Base-by-base conservation (phyloP, 495 filamentous ascomycete genomes). In the Astrocystis sublimbata region DNA sequence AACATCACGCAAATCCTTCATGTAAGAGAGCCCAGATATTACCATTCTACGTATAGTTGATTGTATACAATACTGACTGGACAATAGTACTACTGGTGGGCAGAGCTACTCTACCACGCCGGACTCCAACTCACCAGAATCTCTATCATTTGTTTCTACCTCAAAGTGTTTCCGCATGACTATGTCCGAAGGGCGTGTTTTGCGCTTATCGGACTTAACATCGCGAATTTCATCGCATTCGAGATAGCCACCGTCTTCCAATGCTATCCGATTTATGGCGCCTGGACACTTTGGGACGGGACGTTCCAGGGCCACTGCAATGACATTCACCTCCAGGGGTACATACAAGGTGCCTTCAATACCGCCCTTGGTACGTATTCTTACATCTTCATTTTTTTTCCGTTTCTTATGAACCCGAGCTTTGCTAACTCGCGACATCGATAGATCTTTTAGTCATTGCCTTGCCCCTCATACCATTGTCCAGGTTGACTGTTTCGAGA, bases 121-220 rank as follows among this genome's bases (percentile, higher is more conserved):
- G 65, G 71, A 45, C 70, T 85, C 24, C 68, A 73, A 15, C 63
- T 80, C 17, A 78, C 76, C 36, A 83, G 84, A 60, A 60, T 82
- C 33, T 79, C 78, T 40, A 78, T 83, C 35, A 76, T 83, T 8
- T 74, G 73, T 63, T 82, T 83, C 67, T 83, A 83, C 68, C 72
- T 83, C 24, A 79, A 79, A 35, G 75, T 83, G 46, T 83, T 83
- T 55, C 76, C 77, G 38, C 71, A 77, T 28, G 46, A 59, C 2
- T 68, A 65, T 1, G 78, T 83, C 43, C 78, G 76, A 31, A 65
- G 72, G 31, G 63, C 67, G 26, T 68, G 71, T 4, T 76, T 68
- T 46, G 52, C 60, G 7, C 59, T 74, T 51, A 77, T 82, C 60
- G 65, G 46, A n/a, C 62, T 75, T 45, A 75, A 74, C 42, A 23